Evolutionary conservation across 139 green algal species (phyloP).

Genomic region (Ettlia oleoabundans): DNA sequence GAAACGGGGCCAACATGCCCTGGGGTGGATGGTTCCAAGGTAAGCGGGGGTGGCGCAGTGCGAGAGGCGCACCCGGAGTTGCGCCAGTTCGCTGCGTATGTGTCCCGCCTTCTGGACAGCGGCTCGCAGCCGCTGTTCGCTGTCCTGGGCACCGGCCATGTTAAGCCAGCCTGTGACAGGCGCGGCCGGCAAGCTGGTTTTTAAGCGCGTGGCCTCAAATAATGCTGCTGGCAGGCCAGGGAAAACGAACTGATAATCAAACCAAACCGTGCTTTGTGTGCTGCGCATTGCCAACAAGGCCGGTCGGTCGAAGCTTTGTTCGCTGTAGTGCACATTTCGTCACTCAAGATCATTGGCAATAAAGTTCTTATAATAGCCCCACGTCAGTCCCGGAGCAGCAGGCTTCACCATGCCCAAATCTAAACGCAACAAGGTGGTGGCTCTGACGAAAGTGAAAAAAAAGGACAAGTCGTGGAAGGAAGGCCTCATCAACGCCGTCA

Average conservation of each 20-base stretch:
- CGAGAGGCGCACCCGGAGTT: neutral
- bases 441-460: conserved; percentile 94
- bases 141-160: neutral
- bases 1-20: too few species aligned
- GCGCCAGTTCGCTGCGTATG: neutral
- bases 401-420: conserved; percentile 84
- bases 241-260: too few species aligned
- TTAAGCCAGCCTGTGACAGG: neutral
- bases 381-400: too few species aligned
- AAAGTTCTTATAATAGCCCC: too few species aligned
- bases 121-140: neutral
- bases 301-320: too few species aligned
- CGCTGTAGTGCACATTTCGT: too few species aligned
- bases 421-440: conserved; percentile 86
- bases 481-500: conserved; percentile 77
- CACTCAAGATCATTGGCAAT: too few species aligned
- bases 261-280: too few species aligned
- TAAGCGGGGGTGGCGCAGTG: neutral
- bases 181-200: neutral
- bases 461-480: conserved; percentile 94
- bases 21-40: too few species aligned
- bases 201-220: too few species aligned
- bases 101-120: neutral
- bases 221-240: too few species aligned
- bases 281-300: too few species aligned